Evolutionary conservation across 306 rosid species (phyloP).

Genomic region (Corylus heterophylla): DNA sequence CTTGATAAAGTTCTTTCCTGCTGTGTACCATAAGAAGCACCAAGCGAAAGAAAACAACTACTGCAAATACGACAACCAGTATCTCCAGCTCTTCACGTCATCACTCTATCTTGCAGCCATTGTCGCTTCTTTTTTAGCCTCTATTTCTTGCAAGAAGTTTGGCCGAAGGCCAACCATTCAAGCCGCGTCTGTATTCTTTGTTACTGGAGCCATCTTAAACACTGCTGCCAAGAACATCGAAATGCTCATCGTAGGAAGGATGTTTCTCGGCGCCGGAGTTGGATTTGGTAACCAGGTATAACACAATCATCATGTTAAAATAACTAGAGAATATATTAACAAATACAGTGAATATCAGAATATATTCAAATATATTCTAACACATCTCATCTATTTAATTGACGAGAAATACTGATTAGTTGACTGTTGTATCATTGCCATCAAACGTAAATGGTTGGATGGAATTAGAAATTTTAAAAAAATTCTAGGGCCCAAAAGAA

Average conservation of each 20-base stretch:
- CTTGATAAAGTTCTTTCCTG: constrained; percentile 29
- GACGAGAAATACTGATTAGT: too few relatives aligned
- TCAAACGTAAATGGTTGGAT: too few relatives aligned
- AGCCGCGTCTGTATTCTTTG: constrained; percentile 27
- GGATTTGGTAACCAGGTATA: constrained; percentile 41
- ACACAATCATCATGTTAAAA: not conserved
- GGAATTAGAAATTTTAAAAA: too few relatives aligned
- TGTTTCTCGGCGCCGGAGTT: constrained; percentile 35
- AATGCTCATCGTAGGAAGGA: constrained; percentile 32
- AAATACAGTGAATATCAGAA: too few relatives aligned
- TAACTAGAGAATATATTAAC: too few relatives aligned
- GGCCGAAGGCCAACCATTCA: constrained; percentile 31
- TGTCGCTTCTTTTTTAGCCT: constrained; percentile 28
- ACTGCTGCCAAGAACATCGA: not conserved
- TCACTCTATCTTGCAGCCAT: constrained; percentile 44
- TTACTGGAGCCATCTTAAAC: constrained; percentile 30
- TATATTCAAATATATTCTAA: too few relatives aligned
- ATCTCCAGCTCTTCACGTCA: constrained; percentile 38
- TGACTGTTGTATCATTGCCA: too few relatives aligned
- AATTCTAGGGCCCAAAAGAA: too few relatives aligned
- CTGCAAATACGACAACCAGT: constrained; percentile 34
- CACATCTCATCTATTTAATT: not conserved
- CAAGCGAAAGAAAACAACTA: constrained; percentile 26
- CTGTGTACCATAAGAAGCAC: constrained; percentile 27
- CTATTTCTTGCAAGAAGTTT: constrained; percentile 8